Percentiles rank a stretch among this genome's conserved stretches.
phyloP scores from a whole-genome alignment of 352 stramenopile species.

The Phytophthora podocarpi region DNA sequence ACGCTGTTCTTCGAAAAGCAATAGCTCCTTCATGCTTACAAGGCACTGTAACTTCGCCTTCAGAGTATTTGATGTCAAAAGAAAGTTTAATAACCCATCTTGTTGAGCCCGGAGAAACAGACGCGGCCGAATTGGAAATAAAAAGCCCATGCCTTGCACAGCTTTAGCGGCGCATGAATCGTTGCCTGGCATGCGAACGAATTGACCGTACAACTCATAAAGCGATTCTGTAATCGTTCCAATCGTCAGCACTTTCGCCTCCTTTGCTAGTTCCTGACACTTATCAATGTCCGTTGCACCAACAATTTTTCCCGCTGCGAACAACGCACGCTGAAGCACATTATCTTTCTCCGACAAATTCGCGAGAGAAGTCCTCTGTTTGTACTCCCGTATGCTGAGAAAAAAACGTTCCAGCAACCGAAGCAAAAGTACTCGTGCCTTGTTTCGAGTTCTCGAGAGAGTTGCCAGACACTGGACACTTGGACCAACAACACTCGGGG shows the following conservation, averaged over 20 bases:
- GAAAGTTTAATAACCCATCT: constrained; percentile 59
- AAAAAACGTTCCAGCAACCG: constrained; percentile 76
- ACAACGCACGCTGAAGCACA: constrained; percentile 78
- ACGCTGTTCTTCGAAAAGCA: constrained; percentile 73
- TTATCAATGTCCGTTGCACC: constrained; percentile 70
- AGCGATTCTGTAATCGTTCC: constrained; percentile 63
- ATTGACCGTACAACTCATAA: constrained; percentile 63
- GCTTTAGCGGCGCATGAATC: constrained; percentile 66
- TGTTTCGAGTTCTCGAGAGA: constrained; percentile 51
- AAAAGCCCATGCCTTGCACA: constrained; percentile 82
- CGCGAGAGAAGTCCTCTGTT: constrained; percentile 35
- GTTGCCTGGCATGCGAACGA: constrained; percentile 50
- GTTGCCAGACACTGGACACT: constrained; percentile 78
- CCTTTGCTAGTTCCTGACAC: constrained; percentile 29
- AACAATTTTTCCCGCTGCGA: constrained; percentile 69
- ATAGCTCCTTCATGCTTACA: constrained; percentile 74
- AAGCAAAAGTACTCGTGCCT: constrained; percentile 49
- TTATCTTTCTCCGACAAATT: constrained; percentile 44
- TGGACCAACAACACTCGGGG: constrained; percentile 84
- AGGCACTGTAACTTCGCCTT: constrained; percentile 75
- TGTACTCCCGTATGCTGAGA: constrained; percentile 59
- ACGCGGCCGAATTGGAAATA: constrained; percentile 69
- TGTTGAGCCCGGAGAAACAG: constrained; percentile 78
- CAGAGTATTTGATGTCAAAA: constrained; percentile 44
- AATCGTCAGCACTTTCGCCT: constrained; percentile 45